Percentiles rank a stretch among this genome's conserved stretches.
phyloP scores from a whole-genome alignment of 1,284 basidiomycete genomes.

The Fomitiporia mediterranea region DNA sequence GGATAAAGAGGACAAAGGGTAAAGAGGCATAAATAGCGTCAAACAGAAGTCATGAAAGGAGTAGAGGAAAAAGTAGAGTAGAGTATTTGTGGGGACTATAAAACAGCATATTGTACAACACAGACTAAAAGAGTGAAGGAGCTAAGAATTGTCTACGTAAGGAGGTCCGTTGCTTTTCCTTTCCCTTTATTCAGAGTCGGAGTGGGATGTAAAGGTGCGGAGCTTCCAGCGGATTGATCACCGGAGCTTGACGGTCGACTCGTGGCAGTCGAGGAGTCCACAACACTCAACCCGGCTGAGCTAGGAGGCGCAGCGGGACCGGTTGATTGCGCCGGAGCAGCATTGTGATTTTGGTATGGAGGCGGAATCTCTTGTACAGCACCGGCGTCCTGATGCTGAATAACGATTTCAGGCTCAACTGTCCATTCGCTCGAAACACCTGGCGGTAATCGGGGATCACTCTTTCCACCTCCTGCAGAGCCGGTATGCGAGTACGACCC shows the following conservation, averaged over 20 bases:
- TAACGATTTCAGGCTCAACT: slow-evolving; percentile 30
- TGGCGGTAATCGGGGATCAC: neutral
- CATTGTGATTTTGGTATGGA: slow-evolving; percentile 30
- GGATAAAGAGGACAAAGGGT: no score
- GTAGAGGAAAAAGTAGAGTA: neutral
- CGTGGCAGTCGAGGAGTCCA: neutral
- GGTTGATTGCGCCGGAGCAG: slow-evolving; percentile 9
- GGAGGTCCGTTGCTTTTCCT: neutral
- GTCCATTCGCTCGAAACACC: slow-evolving; percentile 7
- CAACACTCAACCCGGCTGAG: neutral
- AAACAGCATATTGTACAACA: neutral
- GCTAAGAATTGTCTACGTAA: neutral
- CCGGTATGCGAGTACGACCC: neutral
- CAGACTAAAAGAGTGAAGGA: neutral
- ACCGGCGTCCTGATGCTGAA: slow-evolving; percentile 32
- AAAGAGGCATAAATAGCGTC: no score
- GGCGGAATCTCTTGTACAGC: slow-evolving; percentile 32
- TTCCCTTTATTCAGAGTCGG: neutral
- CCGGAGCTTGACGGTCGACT: neutral
- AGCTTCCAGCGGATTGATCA: neutral
- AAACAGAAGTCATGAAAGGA: no score
- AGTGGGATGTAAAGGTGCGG: neutral
- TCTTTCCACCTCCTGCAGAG: neutral
- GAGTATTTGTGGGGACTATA: no score
- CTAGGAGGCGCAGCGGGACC: neutral